Conservation (phyloP, 108 stramenopile species). For the Halocafeteria seosinensis region DNA sequence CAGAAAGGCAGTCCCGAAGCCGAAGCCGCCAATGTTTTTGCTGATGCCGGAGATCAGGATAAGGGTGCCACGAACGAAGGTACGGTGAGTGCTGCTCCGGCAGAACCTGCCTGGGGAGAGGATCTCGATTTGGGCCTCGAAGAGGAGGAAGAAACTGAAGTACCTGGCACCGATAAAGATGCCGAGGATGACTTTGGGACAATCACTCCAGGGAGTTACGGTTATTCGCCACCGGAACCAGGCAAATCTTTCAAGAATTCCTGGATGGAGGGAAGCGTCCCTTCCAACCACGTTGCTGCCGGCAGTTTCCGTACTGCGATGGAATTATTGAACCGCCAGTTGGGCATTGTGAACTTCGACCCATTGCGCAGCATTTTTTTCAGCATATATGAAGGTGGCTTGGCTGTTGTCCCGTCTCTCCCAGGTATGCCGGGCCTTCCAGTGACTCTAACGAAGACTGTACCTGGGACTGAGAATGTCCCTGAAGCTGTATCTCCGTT, state of each 20-base stretch:
- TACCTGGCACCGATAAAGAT: neutral
- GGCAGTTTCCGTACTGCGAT: constrained; percentile 75
- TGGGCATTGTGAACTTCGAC: constrained; percentile 76
- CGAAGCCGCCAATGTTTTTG: neutral
- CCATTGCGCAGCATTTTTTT: constrained; percentile 57
- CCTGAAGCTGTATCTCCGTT: constrained; percentile 62
- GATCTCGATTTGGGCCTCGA: constrained; percentile 34
- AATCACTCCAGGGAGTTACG: constrained; percentile 62
- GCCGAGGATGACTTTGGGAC: constrained; percentile 25
- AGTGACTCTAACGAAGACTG: constrained; percentile 54
- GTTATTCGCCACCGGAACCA: constrained; percentile 52
- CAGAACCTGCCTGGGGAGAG: constrained; percentile 11
- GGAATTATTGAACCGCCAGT: constrained; percentile 87
- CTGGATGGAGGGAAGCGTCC: constrained; percentile 39
- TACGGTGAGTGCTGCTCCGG: no score
- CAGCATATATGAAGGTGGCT: constrained; percentile 53
- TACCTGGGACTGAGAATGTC: constrained; percentile 41
- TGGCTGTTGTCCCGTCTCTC: constrained; percentile 59
- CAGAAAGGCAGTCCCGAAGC: neutral
- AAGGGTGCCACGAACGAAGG: neutral
- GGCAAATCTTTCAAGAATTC: constrained; percentile 71
- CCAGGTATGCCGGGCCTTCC: constrained; percentile 25
- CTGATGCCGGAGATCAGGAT: neutral
- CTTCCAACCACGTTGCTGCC: constrained; percentile 89
- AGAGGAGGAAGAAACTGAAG: constrained; percentile 33